Evolutionary conservation across 768 basidiomycete species (phyloP), one percentile per base, ranked within the genome.

Genomic region (Auriscalpium microsporum): DNA sequence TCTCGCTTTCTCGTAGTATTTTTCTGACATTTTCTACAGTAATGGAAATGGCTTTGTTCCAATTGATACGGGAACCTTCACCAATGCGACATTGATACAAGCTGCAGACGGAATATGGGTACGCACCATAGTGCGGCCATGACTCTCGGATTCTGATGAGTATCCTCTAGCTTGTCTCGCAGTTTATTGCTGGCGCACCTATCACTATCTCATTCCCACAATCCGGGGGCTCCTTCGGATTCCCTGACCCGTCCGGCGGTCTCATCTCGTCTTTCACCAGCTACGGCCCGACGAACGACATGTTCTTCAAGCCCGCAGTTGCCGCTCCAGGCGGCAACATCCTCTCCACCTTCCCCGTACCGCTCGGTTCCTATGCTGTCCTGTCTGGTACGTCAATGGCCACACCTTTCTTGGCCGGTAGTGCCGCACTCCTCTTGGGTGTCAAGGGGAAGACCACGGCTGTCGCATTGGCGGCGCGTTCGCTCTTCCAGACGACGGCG

Each of bases 281-380:
- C 50, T 82, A 78, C 55, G 84, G 84, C 1, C 83, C 83, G 1
- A 74, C 79, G 4, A 78, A 82, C 62, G 82, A 85, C 62, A 71
- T 82, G 58, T 75, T 69, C 69, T 78, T 78, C 72, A 80, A 80
- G 53, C 79, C 81, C 10, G 71, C 78, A 10, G 64, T 82, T 51
- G 69, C 78, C 33, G 76, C 80, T 6, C 79, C 80, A 0, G 80
- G 80, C 10, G 78, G 78, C 1, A 74, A 76, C 62, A 78, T 79
- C 49, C 61, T 79, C 23, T 77, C 76, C 0, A 78, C 78, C 2
- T 64, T 72, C 34, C 78, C 78, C 4, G 62, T 73, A 28, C 66
- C 72, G 8, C 61, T 72, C 8, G 77, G 75, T 10, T 64, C 62
- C 23, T 78, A 67, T 56, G 74, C 63, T 2, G 67, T 77, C 17